A percentile compares a stretch with the other conserved stretches of the same genome.
Evolutionary conservation across 805 yeast species (phyloP).

Genomic region (Komagataella kurtzmanii): DNA sequence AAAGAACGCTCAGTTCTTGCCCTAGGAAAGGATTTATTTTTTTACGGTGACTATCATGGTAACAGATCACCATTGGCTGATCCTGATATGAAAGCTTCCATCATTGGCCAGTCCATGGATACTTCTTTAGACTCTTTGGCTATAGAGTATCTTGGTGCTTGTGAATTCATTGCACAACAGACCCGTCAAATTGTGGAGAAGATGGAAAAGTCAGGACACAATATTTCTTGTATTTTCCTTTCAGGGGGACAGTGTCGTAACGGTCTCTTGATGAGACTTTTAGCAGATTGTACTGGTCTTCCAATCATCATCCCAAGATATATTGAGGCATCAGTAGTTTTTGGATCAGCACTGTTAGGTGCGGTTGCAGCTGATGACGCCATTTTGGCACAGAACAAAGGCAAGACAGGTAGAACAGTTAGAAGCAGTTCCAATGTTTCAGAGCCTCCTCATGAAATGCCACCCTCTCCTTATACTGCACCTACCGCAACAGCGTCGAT

Average conservation of each 20-base stretch:
- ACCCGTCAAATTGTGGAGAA: constrained; percentile 88
- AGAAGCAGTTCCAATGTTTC: constrained; percentile 14
- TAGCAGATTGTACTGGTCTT: constrained; percentile 87
- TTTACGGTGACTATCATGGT: constrained; percentile 95
- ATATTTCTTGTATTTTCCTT: constrained; percentile 65
- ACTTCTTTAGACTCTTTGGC: constrained; percentile 75
- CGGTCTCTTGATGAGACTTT: constrained; percentile 72
- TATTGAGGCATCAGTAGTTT: constrained; percentile 94
- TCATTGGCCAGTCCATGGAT: constrained; percentile 91
- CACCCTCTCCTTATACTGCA: constrained; percentile 65
- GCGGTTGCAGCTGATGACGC: constrained; percentile 80
- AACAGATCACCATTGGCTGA: constrained; percentile 98
- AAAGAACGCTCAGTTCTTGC: constrained; percentile 62
- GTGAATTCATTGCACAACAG: constrained; percentile 96
- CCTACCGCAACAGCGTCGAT: constrained; percentile 67
- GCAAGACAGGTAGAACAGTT: constrained; percentile 6
- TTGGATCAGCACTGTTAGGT: constrained; percentile 90
- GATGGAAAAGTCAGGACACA: constrained; percentile 73
- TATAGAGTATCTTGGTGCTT: constrained; percentile 77
- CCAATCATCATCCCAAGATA: constrained; percentile 90
- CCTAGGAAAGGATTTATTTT: constrained; percentile 73
- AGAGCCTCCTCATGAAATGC: constrained; percentile 8
- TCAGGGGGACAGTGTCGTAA: constrained; percentile 97
- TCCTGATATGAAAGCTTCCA: constrained; percentile 81
- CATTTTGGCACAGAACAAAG: constrained; percentile 20